Evolutionary conservation across 257 asterid genomes (phyloP).

Genomic region (Nicotiana noctiflora): DNA sequence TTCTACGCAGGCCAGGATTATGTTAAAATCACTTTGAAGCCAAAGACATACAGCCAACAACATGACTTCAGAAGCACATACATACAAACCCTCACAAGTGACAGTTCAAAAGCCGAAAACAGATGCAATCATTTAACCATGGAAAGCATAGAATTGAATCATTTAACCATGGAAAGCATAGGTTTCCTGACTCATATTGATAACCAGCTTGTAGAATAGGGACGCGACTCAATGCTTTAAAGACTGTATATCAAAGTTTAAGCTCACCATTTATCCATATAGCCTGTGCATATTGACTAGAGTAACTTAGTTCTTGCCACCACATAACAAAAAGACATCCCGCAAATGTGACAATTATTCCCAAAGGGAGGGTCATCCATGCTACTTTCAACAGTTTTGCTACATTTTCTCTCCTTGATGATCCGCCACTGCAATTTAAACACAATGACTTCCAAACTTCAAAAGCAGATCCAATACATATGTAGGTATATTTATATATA

Average conservation of each 20-base stretch:
- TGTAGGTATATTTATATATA: not conserved
- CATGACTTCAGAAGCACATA: not conserved
- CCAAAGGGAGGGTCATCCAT: conserved; percentile 80
- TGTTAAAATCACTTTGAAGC: not conserved
- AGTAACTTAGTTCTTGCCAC: conserved; percentile 74
- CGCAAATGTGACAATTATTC: conserved; percentile 45
- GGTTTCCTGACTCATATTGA: not conserved
- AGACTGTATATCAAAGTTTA: not conserved
- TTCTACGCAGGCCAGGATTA: not conserved
- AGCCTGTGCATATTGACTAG: conserved; percentile 77
- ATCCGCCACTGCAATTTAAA: conserved; percentile 48
- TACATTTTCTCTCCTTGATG: conserved; percentile 47
- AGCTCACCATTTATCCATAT: conserved; percentile 74
- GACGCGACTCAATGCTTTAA: not conserved
- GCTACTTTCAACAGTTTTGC: conserved; percentile 81
- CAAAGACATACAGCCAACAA: not conserved
- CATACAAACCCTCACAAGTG: not conserved
- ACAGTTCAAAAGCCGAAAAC: not conserved
- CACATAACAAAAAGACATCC: conserved; percentile 69
- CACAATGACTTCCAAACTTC: not conserved
- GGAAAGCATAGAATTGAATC: not conserved
- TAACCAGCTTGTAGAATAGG: not conserved
- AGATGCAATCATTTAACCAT: not conserved
- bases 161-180: not conserved
- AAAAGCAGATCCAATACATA: not conserved